Evolutionary conservation across 140 eudicot genomes (phyloP).

Genomic region (Stevia rebaudiana): DNA sequence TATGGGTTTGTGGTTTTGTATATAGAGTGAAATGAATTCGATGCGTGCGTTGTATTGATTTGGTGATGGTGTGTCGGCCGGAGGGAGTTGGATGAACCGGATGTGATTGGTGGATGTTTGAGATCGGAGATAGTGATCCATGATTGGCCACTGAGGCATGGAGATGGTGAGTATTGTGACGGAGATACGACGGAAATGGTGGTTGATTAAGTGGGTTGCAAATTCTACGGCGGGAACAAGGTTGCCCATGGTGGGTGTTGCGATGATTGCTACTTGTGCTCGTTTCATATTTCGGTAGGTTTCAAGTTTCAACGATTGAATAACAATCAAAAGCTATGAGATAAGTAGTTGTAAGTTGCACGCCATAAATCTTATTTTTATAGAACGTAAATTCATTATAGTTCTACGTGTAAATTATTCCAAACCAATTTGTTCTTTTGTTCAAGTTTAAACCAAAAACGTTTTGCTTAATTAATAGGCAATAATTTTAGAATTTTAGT

Average conservation of each 20-base stretch:
- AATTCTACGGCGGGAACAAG: constrained; percentile 38
- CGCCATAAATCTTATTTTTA: too few species aligned
- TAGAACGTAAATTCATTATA: too few species aligned
- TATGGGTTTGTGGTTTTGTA: constrained; percentile 25
- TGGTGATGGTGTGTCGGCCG: constrained; percentile 5
- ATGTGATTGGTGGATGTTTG: constrained; percentile 24
- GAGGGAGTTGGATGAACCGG: constrained; percentile 27
- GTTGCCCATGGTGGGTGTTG: constrained; percentile 36
- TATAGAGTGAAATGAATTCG: constrained; percentile 21
- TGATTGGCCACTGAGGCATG: constrained; percentile 30
- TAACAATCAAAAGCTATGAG: too few species aligned
- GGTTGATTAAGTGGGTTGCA: constrained; percentile 31
- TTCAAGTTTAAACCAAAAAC: too few species aligned
- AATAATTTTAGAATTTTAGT: too few species aligned
- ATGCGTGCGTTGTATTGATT: constrained; percentile 15
- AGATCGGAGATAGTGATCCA: constrained; percentile 14
- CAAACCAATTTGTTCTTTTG: too few species aligned
- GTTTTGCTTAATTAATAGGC: too few species aligned
- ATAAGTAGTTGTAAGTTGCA: too few species aligned
- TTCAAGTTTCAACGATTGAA: neutral
- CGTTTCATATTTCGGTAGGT: constrained; percentile 6
- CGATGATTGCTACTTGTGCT: constrained; percentile 35
- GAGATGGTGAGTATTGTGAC: constrained; percentile 28
- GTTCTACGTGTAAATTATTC: too few species aligned
- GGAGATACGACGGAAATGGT: constrained; percentile 12